Base-by-base conservation (phyloP, 352 stramenopile species). In the Peronospora destructor region DNA sequence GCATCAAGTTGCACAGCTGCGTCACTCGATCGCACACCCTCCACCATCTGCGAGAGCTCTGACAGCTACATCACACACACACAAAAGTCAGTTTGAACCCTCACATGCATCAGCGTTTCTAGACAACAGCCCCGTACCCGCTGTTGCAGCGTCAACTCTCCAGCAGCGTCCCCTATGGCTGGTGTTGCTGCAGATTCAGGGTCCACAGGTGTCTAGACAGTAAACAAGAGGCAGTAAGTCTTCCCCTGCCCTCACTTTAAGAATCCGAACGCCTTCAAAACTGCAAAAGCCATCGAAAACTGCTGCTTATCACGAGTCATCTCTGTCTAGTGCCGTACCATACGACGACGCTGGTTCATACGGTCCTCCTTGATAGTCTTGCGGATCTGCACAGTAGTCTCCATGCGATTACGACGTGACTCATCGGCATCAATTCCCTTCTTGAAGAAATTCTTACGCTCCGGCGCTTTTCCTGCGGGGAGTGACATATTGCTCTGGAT, bases 11-110 rank as follows among this genome's bases (percentile, higher is more conserved):
- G 94, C 23, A 88, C 72, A 3, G 66, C 65, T 5, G 92, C 78
- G 60, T 98, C 95, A 34, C 80, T 76, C 17, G 85, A 92, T 51
- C 97, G 92, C 13, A 98, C 87, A 42, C 92, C 92, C 41, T 79
- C 42, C 14, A 98, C 86, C 89, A 98, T 97, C 47, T 92, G 70
- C 7, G 94, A 94, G 40, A 99, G 69, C 58, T 98, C 85, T 39
- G 95, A 84, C 36, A 99, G 75, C 74, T 97, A 82, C 49, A 56
- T 6, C 14, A 53, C 23, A 23, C 52, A 5, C 52, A 5, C 39
- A 45, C n/a, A 39, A 29, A 35, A 30, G 42, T 69, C 53, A 65
- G 47, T 37, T 16, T 29, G 33, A n/a, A 33, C 45, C 50, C 34
- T 49, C 11, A 10, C 29, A n/a, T 21, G 9, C 62, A 40, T 40